These are phyloP conservation scores for Kluyveromyces sp. DNA, from an alignment of 1,139 yeast genomes.

Conservation along the genomic window DNA sequence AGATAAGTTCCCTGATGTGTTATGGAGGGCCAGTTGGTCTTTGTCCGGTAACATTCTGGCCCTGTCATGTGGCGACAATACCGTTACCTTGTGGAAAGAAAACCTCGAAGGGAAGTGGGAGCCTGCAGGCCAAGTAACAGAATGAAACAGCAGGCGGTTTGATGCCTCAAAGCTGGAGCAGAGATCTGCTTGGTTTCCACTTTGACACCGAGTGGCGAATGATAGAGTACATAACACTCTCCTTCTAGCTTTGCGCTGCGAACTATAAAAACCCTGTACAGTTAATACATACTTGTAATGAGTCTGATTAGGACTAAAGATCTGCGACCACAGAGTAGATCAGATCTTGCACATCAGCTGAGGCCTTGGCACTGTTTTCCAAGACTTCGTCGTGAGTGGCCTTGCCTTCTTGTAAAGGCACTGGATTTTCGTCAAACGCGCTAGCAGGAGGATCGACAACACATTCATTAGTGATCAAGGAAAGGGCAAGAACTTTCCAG, in stretches of 20 bases:
- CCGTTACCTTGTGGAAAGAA: constrained; percentile 95
- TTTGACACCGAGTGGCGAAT: too few relatives aligned
- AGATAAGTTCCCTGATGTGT: constrained; percentile 90
- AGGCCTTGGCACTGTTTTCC: constrained; percentile 73
- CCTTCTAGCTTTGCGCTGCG: background rate
- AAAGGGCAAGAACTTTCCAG: constrained; percentile 71
- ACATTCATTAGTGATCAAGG: constrained; percentile 79
- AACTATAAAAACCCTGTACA: background rate
- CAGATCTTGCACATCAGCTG: constrained; percentile 67
- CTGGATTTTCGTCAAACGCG: constrained; percentile 51
- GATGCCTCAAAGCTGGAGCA: too few relatives aligned
- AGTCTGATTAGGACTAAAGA: constrained; percentile 15
- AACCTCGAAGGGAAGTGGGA: constrained; percentile 93
- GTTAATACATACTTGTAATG: background rate
- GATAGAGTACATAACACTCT: too few relatives aligned
- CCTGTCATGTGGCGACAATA: constrained; percentile 92
- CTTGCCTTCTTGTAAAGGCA: constrained; percentile 61
- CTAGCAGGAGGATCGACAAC: constrained; percentile 71
- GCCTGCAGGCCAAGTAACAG: constrained; percentile 89
- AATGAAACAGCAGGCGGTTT: too few relatives aligned
- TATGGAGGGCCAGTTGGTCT: constrained; percentile 99
- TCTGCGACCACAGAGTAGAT: constrained; percentile 57
- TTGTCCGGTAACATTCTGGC: constrained; percentile 93
- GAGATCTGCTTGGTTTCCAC: too few relatives aligned
- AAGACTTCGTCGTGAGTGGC: constrained; percentile 89